phyloP scores from a whole-genome alignment of 2,329 filamentous ascomycete species.

The Chrysosporium queenslandicum region DNA sequence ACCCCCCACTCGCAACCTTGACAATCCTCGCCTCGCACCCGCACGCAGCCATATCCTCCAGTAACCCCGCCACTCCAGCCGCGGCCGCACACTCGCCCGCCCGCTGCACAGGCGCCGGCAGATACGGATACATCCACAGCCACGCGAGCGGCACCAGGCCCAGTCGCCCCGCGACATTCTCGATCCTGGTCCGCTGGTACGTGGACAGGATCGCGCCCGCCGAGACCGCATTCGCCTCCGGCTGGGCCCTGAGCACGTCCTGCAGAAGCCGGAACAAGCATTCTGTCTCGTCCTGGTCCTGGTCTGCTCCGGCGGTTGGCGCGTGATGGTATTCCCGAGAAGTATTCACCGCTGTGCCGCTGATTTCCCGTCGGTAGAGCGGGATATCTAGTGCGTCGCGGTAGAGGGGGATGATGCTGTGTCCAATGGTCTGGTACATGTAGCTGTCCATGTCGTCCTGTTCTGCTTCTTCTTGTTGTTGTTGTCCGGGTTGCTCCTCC shows the following conservation, averaged over 20 bases:
- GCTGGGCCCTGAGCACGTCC: slow-evolving; percentile 57
- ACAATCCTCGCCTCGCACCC: slow-evolving; percentile 83
- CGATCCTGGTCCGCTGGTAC: slow-evolving; percentile 92
- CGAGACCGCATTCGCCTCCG: slow-evolving; percentile 73
- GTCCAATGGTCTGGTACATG: slow-evolving; percentile 98
- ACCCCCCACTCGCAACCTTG: slow-evolving; percentile 84
- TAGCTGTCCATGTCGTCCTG: slow-evolving; percentile 78
- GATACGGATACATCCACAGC: slow-evolving; percentile 78
- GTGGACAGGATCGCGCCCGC: slow-evolving; percentile 89
- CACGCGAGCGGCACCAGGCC: slow-evolving; percentile 73
- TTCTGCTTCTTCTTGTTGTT: slow-evolving; percentile 29
- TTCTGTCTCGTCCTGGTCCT: slow-evolving; percentile 70
- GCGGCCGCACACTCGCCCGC: slow-evolving; percentile 17
- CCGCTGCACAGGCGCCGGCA: slow-evolving; percentile 45
- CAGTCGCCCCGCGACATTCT: slow-evolving; percentile 79
- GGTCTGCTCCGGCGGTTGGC: no score
- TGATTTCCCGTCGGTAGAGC: slow-evolving; percentile 70
- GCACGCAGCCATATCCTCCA: slow-evolving; percentile 69
- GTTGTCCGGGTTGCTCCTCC: slow-evolving; percentile 25
- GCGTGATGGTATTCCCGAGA: slow-evolving; percentile 65
- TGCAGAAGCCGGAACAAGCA: slow-evolving; percentile 67
- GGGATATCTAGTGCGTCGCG: slow-evolving; percentile 67
- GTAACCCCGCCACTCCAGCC: slow-evolving; percentile 41
- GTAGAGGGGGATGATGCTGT: slow-evolving; percentile 77
- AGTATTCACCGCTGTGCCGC: slow-evolving; percentile 59